Evolutionary conservation across 2,329 filamentous ascomycete genomes (phyloP).

Genomic region (Calonectria leucothoes): DNA sequence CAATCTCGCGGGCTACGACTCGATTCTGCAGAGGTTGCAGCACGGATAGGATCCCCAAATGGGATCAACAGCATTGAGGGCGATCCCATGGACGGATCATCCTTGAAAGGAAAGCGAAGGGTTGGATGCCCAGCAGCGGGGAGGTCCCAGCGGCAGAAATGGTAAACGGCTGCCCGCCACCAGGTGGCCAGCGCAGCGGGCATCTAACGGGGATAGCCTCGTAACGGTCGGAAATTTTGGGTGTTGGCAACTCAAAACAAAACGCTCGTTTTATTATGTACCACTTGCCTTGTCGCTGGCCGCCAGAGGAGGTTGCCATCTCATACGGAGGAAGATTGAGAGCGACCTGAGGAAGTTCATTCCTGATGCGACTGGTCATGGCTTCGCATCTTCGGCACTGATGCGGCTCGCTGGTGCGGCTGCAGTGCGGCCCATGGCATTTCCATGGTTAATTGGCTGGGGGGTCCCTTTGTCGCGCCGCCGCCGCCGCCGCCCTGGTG

Average conservation of each 20-base stretch:
- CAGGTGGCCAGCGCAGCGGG: not conserved
- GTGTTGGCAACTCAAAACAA: not conserved
- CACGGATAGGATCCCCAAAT: slow-evolving; percentile 16
- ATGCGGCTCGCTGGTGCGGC: slow-evolving; percentile 22
- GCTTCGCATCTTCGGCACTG: slow-evolving; percentile 19
- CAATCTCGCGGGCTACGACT: slow-evolving; percentile 15
- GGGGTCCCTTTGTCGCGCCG: slow-evolving; percentile 3
- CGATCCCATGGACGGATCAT: not conserved
- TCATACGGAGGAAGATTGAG: not conserved
- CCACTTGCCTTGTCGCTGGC: not conserved
- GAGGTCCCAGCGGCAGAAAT: not conserved
- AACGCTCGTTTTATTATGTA: slow-evolving; percentile 6
- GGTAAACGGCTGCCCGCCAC: not conserved
- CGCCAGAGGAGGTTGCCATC: not conserved
- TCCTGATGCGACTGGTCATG: slow-evolving; percentile 7
- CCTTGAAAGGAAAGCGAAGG: not conserved
- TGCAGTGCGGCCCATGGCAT: slow-evolving; percentile 5
- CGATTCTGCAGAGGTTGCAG: not conserved
- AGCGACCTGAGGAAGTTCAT: not conserved
- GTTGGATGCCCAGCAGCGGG: not conserved
- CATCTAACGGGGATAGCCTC: not conserved
- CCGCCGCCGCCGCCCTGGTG: slow-evolving; percentile 7
- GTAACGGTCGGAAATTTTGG: not conserved
- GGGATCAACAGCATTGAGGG: slow-evolving; percentile 31
- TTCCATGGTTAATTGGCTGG: slow-evolving; percentile 2